These are phyloP conservation scores for Apiospora rasikravindrae DNA, from an alignment of 2,329 filamentous ascomycete genomes.

Conservation along the genomic window DNA sequence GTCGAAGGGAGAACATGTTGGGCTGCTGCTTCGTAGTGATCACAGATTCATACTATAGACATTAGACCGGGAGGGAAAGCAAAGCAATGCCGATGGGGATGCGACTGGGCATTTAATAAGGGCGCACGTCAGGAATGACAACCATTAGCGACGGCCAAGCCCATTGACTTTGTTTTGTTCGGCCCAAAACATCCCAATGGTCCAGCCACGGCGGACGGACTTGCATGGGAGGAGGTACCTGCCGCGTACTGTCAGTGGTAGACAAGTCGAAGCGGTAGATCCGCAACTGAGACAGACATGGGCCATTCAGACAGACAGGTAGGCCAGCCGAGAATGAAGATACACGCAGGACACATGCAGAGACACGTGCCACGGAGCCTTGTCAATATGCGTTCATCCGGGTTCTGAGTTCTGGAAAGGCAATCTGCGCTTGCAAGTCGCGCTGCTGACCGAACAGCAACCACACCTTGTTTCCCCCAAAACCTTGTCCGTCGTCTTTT, in stretches of 20 bases:
- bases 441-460: neutral
- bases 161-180: neutral
- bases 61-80: neutral
- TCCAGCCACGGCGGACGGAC: neutral
- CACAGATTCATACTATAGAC: neutral
- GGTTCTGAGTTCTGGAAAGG: neutral
- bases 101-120: slow-evolving; percentile 6
- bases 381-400: neutral
- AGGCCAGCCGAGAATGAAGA: no score
- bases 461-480: slow-evolving; percentile 9
- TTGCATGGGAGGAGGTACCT: neutral
- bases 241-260: neutral
- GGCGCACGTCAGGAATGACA: neutral
- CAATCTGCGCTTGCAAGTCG: neutral
- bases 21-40: neutral
- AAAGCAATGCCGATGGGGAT: neutral
- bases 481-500: neutral
- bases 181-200: neutral
- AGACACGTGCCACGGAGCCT: slow-evolving; percentile 1
- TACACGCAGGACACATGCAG: no score
- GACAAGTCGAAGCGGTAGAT: neutral
- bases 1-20: slow-evolving; percentile 18
- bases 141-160: neutral
- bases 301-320: neutral
- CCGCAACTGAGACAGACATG: slow-evolving; percentile 4